phyloP scores from a whole-genome alignment of 2,329 filamentous ascomycete genomes.

The Clathrospora elynae region DNA sequence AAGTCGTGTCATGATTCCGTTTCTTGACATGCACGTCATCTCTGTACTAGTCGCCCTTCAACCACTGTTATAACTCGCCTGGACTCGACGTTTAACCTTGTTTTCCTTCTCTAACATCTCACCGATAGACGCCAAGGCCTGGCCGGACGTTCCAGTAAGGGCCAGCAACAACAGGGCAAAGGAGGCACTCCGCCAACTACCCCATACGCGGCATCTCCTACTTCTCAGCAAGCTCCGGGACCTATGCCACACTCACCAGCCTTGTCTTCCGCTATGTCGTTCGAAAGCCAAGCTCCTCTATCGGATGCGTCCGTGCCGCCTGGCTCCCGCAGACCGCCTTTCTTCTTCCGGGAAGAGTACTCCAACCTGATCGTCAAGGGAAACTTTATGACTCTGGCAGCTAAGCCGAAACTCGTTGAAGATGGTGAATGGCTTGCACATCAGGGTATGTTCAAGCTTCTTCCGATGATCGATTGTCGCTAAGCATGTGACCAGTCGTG shows the following conservation, averaged over 20 bases:
- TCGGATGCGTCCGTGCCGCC: constrained; percentile 43
- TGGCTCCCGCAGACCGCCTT: constrained; percentile 68
- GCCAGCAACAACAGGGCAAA: constrained; percentile 45
- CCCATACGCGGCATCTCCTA: constrained; percentile 43
- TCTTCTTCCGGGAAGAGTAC: constrained; percentile 76
- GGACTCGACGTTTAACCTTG: constrained; percentile 10
- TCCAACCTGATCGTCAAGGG: constrained; percentile 91
- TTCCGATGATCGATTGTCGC: constrained; percentile 7
- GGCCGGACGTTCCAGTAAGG: constrained; percentile 51
- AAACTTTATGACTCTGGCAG: constrained; percentile 95
- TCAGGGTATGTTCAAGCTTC: constrained; percentile 66
- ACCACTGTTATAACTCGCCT: constrained; percentile 8
- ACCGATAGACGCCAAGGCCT: constrained; percentile 50
- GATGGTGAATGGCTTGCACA: constrained; percentile 95
- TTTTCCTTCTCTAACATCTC: constrained; percentile 30
- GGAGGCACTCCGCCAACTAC: constrained; percentile 45
- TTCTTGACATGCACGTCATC: constrained; percentile 19
- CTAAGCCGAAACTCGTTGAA: constrained; percentile 90
- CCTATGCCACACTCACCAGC: constrained; percentile 45
- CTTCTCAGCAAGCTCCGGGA: constrained; percentile 39
- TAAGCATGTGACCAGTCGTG: constrained; percentile 66
- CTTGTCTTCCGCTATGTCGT: constrained; percentile 60
- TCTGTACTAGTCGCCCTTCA: constrained; percentile 7
- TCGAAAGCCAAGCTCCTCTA: constrained; percentile 63
- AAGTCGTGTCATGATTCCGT: constrained; percentile 31